Percentiles rank a stretch among this genome's conserved stretches.
These are phyloP conservation scores for Pichia kudriavzevii DNA, from an alignment of 1,139 yeast species.

Conservation along the genomic window DNA sequence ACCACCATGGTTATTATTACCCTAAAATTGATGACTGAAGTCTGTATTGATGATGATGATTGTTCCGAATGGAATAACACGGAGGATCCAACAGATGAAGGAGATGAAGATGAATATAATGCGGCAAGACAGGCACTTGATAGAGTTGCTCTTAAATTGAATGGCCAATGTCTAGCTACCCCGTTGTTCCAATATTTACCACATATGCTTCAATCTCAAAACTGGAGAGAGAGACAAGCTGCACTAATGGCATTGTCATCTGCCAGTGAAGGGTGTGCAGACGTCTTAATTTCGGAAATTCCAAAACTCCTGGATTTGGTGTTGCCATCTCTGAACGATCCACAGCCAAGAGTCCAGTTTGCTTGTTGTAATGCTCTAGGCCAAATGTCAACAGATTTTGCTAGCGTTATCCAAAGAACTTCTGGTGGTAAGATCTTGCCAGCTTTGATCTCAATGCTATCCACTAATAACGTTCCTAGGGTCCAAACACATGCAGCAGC, in stretches of 20 bases:
- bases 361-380: conserved; percentile 97
- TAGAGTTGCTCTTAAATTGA: conserved; percentile 75
- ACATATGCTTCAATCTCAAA: conserved; percentile 61
- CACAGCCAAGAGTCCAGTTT: conserved; percentile 91
- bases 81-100: conserved; percentile 61
- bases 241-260: conserved; percentile 95
- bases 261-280: conserved; percentile 96
- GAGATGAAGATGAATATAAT: conserved; percentile 73
- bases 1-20: conserved; percentile 66
- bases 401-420: conserved; percentile 77
- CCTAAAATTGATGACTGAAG: conserved; percentile 84
- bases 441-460: conserved; percentile 72
- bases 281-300: conserved; percentile 74
- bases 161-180: conserved; percentile 76
- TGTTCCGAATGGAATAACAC: conserved; percentile 71
- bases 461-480: conserved; percentile 50
- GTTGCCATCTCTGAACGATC: conserved; percentile 71
- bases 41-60: conserved; percentile 66
- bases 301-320: conserved; percentile 78
- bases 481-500: conserved; percentile 99
- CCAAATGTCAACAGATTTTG: conserved; percentile 96
- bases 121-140: conserved; percentile 94
- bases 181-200: conserved; percentile 86
- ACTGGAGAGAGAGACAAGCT: conserved; percentile 96
- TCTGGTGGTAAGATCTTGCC: conserved; percentile 78